Evolutionary conservation across 352 stramenopile genomes (phyloP), one percentile per base, ranked within the genome.

Genomic region (Sclerospora graminicola): DNA sequence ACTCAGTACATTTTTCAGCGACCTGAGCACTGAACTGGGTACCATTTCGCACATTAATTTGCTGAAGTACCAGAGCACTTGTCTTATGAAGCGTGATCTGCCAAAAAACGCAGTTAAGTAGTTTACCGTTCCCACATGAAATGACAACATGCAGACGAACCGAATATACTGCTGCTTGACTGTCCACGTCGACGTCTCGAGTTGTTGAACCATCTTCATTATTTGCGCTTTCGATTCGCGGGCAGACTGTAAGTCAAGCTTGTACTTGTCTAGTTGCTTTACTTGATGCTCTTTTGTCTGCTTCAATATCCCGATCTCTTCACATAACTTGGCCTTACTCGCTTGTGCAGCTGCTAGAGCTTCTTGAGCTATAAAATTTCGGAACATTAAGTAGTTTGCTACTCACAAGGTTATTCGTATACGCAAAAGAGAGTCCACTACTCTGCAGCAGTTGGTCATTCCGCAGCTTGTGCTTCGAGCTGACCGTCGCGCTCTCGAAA

Each of bases 141-240:
- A 20, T 2, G 11, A 8, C 8, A 0, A 24, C 20, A 32, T 24
- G 13, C 4, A 2, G 20, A 52, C 47, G 19, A 48, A 85, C 70
- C 55, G 48, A 41, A 80, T 70, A 46, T 88, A 88, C 14, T 67
- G 40, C 26, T 72, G 54, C 51, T 89, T 86, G 19, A 63, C 40
- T 18, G 60, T 56, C 11, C 54, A 45, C 26, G 57, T 64, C 5
- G 45, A 61, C 1, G 45, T 31, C 48, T 82, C 60, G 5, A 84
- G 29, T 6, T 60, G 43, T 18, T 60, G 47, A 14, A 83, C 49
- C 36, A 79, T 83, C 39, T 63, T 72, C 9, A 35, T 53, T 51
- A 83, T 50, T n/a, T 48, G 35, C 5, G 51, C 39, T 18, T 82
- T 64, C 2, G 61, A 57, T 37, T 88, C 73, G 0, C 63, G 57